These are phyloP conservation scores for Metschnikowia proteae DNA, from an alignment of 805 yeast species.

Conservation along the genomic window DNA sequence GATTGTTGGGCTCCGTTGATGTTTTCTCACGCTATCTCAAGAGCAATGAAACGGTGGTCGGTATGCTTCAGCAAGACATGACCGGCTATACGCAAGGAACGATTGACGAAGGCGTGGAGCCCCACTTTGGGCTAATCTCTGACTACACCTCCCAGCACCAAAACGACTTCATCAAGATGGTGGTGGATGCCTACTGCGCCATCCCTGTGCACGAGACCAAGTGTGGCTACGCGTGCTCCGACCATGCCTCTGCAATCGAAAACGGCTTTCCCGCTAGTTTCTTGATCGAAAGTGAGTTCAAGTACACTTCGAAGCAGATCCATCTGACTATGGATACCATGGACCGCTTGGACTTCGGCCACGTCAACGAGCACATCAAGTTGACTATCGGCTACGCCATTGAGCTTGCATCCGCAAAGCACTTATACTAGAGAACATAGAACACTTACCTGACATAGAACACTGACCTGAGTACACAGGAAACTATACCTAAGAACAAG, in stretches of 20 bases:
- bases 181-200: constrained; percentile 58
- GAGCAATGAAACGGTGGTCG: constrained; percentile 52
- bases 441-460: background rate
- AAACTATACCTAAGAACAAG: background rate
- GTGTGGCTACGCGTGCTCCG: constrained; percentile 94
- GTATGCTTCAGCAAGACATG: constrained; percentile 95
- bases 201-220: constrained; percentile 70
- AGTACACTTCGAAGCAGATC: constrained; percentile 60
- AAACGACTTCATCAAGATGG: constrained; percentile 56
- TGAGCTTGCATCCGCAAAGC: constrained; percentile 47
- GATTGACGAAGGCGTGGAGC: constrained; percentile 48
- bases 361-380: constrained; percentile 76
- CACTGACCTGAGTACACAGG: background rate
- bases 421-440: constrained; percentile 11
- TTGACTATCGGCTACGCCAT: constrained; percentile 68
- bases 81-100: constrained; percentile 68
- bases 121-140: constrained; percentile 73
- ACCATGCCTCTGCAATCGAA: constrained; percentile 81
- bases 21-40: constrained; percentile 57
- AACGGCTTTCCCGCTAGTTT: constrained; percentile 83
- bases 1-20: constrained; percentile 80
- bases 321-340: constrained; percentile 79
- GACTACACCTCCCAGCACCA: constrained; percentile 60
- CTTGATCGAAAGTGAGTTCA: constrained; percentile 73
- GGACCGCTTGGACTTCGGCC: constrained; percentile 73